Evolutionary conservation across 2,329 filamentous ascomycete genomes (phyloP), one percentile per base, ranked within the genome.

Genomic region (Neofusicoccum sp.): DNA sequence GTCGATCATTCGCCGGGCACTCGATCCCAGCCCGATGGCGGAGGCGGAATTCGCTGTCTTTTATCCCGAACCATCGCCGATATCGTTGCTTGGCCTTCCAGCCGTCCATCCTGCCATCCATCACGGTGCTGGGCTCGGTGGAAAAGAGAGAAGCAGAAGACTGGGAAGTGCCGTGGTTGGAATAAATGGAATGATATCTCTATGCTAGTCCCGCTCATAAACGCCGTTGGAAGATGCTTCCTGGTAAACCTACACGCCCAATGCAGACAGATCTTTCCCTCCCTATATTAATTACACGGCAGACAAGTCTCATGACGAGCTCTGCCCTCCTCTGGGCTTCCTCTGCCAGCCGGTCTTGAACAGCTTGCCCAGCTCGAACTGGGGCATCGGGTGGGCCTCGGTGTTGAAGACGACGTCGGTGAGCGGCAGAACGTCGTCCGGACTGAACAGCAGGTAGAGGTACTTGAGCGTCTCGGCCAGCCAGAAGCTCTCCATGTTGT

Each of bases 401-500:
- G 95, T 99, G 74, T 99, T 99, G 71, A 98, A 87, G 40, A 99
- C 92, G 28, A 96, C 82, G 68, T 93, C 85, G 67, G 95, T 89
- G 33, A 99, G 81, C 2, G 93, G 91, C 43, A 98, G 80, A 38
- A 97, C 76, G 63, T 96, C 90, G 65, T 88, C 81, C 3, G 90
- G 87, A 2, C 91, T 93, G 78, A 99, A 99, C 34, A 99, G 82
- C 41, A 99, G 85, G 75, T 96, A 99, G 73, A 99, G 89, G 74
- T 99, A 99, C 78, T 99, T 99, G 45, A 99, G 81, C 24, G 95
- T 99, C 79, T 99, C 95, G 48, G 95, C 89, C 80, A 99, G 84
- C 95, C 95, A 99, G 78, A 98, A 98, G 72, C 91, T 96, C 78
- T 99, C 95, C 93, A 99, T 97, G 68, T 98, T 98, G 75, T 99